Evolutionary conservation across 345 rosid genomes (phyloP).

Genomic region (Eucalyptus curtisii): DNA sequence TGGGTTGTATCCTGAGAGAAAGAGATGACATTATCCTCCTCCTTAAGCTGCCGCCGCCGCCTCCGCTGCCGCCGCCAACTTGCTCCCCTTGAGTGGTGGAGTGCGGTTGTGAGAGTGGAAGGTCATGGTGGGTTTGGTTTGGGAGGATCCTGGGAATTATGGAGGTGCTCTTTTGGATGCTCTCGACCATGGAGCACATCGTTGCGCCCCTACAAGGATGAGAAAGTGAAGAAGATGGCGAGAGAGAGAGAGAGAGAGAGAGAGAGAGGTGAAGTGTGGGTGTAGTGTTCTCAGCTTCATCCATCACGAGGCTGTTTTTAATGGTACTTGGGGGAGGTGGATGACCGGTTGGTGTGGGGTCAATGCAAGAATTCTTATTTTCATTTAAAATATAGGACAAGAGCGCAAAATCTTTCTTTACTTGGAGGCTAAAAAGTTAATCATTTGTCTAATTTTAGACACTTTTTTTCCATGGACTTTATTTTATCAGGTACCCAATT

Average conservation of each 20-base stretch:
- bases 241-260: background rate
- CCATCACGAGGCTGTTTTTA: background rate
- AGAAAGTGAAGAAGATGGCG: background rate
- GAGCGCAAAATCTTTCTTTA: background rate
- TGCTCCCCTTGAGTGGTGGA: conserved; percentile 3
- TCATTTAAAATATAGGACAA: background rate
- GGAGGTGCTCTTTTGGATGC: conserved; percentile 33
- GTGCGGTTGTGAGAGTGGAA: conserved; percentile 12
- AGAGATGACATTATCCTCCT: conserved; percentile 62
- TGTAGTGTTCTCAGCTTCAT: background rate
- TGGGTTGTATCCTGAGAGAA: conserved; percentile 43
- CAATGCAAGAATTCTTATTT: background rate
- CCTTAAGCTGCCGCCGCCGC: conserved; percentile 16
- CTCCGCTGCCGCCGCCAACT: background rate
- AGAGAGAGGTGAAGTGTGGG: background rate
- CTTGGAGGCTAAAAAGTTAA: background rate
- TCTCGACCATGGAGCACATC: conserved; percentile 59
- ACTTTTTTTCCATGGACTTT: background rate
- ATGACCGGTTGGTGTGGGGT: background rate
- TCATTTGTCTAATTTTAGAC: background rate
- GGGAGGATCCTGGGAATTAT: background rate
- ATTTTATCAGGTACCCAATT: background rate
- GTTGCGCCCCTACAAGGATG: background rate
- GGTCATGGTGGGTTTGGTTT: background rate
- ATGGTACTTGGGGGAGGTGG: background rate